Base-by-base conservation (phyloP, 192 early-diverging fungal species). In the Umbelopsis sp. region DNA sequence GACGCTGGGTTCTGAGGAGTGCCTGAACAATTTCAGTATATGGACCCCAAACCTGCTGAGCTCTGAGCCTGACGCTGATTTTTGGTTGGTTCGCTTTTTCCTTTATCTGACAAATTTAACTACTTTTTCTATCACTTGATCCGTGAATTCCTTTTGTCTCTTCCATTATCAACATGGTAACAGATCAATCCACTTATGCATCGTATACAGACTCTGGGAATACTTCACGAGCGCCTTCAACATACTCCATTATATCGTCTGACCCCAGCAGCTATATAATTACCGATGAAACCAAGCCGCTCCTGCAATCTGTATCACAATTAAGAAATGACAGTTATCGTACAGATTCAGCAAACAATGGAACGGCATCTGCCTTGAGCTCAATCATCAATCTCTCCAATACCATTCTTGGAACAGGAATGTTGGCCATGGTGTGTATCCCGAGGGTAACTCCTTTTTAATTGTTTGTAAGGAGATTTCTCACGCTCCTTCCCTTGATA, bases 321-420 rank as follows among this genome's bases (percentile, higher is more conserved):
- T 16, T 31, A 29, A 31, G 12, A 20, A 29, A 34, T 16, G 56
- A 12, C 24, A 62, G 0, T 34, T 2, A 62, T 17, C 56, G 56
- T 26, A 62, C 24, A 14, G 14, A 11, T 14, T n/a, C 26, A 1
- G 11, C 12, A 8, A 20, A 14, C 31, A 62, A 20, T 51, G 68
- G 31, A 4, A 90, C 86, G 4, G 94, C 91, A 12, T 88, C 93
- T 4, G 75, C 90, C 3, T 51, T 80, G 36, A 88, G 87, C 45
- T 93, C 90, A 10, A 78, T 85, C 9, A 86, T 95, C 66, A 99
- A 98, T 75, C 83, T 99, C 41, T 86, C 91, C 44, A 99, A 99
- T 74, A 99, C 97, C 0, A 97, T 99, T 75, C 81, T 98, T 11
- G 97, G 97, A n/a, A 90, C 91, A 49, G 98, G 96, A 4, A 97